These are phyloP conservation scores for Blastocystis sp. DNA, from an alignment of 352 stramenopile species.

Conservation along the genomic window DNA sequence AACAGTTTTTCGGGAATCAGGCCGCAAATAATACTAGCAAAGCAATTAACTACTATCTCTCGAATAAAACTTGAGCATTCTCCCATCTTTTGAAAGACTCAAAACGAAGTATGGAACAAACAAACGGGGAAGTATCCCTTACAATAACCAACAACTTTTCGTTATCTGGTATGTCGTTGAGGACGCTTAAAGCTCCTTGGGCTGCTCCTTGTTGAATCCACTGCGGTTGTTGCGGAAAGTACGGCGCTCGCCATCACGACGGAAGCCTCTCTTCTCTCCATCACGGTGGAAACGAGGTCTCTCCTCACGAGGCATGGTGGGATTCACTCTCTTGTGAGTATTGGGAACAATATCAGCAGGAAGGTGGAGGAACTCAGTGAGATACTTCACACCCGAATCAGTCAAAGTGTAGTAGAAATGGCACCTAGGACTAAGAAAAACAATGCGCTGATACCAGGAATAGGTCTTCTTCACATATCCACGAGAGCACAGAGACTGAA, in stretches of 20 bases:
- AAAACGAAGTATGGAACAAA: background rate
- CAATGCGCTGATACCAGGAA: slow-evolving; percentile 85
- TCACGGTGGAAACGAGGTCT: slow-evolving; percentile 1
- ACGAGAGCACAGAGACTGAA: slow-evolving; percentile 94
- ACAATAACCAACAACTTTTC: slow-evolving; percentile 53
- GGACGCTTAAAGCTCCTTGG: slow-evolving; percentile 41
- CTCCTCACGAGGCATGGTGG: slow-evolving; percentile 57
- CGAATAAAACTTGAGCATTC: too few relatives aligned
- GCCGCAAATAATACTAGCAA: background rate
- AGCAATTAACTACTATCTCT: too few relatives aligned
- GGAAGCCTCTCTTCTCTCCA: background rate
- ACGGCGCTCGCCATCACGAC: background rate
- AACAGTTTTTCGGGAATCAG: background rate
- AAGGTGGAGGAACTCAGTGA: slow-evolving; percentile 92
- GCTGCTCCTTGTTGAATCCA: background rate
- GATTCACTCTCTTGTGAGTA: slow-evolving; percentile 90
- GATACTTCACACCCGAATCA: slow-evolving; percentile 96
- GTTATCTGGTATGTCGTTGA: slow-evolving; percentile 61
- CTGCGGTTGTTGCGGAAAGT: background rate
- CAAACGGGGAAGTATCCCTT: background rate
- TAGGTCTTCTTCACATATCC: slow-evolving; percentile 96
- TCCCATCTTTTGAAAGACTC: background rate
- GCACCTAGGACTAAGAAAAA: background rate
- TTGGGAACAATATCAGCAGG: slow-evolving; percentile 94
- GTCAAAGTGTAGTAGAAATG: slow-evolving; percentile 99